Conservation (phyloP, 768 basidiomycete species). For the Sistotremastrum suecicum region DNA sequence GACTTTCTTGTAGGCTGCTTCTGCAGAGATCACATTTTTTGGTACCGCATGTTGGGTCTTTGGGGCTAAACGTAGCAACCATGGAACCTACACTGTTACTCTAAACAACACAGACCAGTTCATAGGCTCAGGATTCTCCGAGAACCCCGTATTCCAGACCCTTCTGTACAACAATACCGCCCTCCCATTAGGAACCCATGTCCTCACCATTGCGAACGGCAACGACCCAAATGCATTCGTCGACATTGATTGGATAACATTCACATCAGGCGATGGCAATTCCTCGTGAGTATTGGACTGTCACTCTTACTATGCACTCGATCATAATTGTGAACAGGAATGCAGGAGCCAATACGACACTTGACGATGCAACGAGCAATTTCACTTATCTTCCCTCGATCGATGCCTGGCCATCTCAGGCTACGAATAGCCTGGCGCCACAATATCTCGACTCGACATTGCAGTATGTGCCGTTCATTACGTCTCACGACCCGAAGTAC, state of each 20-base stretch:
- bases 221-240: slow-evolving; percentile 24
- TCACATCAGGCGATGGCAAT: slow-evolving; percentile 25
- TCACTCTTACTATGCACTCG: background rate
- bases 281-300: slow-evolving; percentile 19
- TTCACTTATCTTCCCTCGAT: slow-evolving; percentile 26
- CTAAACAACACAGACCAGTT: slow-evolving; percentile 28
- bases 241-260: slow-evolving; percentile 36
- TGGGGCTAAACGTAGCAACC: slow-evolving; percentile 30
- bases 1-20: slow-evolving; percentile 29
- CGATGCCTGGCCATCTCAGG: slow-evolving; percentile 19
- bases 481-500: background rate
- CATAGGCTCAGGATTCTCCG: slow-evolving; percentile 21
- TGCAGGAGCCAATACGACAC: slow-evolving; percentile 15
- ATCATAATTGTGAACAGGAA: slow-evolving; percentile 7
- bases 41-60: slow-evolving; percentile 42
- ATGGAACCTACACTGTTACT: slow-evolving; percentile 30
- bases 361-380: slow-evolving; percentile 27
- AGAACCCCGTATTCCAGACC: slow-evolving; percentile 19
- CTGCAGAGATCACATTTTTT: slow-evolving; percentile 35
- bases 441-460: slow-evolving; percentile 24
- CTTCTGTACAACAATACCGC: slow-evolving; percentile 29
- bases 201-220: slow-evolving; percentile 28
- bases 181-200: slow-evolving; percentile 31
- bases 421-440: slow-evolving; percentile 11
- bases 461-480: slow-evolving; percentile 22